Evolutionary conservation across 768 basidiomycete genomes (phyloP).

Genomic region (Hebeloma cylindrosporum): DNA sequence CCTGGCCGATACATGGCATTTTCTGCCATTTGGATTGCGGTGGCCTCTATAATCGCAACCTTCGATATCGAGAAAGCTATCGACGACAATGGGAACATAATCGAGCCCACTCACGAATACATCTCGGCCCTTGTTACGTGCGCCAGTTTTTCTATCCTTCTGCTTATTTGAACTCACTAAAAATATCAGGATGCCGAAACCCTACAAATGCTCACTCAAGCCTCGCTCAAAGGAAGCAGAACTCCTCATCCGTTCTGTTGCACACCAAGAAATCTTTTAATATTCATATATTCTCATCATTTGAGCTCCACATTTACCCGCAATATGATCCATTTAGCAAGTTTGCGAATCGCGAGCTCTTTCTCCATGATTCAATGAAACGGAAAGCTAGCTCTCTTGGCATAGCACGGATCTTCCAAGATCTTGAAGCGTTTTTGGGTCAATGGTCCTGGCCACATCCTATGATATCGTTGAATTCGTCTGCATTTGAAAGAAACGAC

Average conservation of each 20-base stretch:
- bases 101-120: constrained; percentile 17
- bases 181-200: background rate
- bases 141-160: constrained; percentile 4
- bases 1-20: constrained; percentile 28
- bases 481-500: no score
- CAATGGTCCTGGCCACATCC: no score
- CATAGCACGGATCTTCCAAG: no score
- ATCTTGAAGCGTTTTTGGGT: no score
- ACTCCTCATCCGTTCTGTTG: background rate
- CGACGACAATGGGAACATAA: constrained; percentile 18
- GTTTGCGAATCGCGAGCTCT: no score
- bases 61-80: constrained; percentile 24
- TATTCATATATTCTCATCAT: background rate
- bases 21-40: constrained; percentile 24
- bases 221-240: constrained; percentile 3
- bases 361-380: no score
- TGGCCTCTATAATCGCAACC: constrained; percentile 22
- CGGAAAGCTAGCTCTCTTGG: no score
- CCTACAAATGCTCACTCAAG: constrained; percentile 1
- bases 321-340: background rate
- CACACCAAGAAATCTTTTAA: background rate
- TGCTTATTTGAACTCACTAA: background rate
- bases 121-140: constrained; percentile 20
- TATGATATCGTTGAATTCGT: no score
- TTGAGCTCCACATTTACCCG: no score